Evolutionary conservation across 192 early-diverging fungal genomes (phyloP), one percentile per base, ranked within the genome.

Genomic region (Coemansia sp.): DNA sequence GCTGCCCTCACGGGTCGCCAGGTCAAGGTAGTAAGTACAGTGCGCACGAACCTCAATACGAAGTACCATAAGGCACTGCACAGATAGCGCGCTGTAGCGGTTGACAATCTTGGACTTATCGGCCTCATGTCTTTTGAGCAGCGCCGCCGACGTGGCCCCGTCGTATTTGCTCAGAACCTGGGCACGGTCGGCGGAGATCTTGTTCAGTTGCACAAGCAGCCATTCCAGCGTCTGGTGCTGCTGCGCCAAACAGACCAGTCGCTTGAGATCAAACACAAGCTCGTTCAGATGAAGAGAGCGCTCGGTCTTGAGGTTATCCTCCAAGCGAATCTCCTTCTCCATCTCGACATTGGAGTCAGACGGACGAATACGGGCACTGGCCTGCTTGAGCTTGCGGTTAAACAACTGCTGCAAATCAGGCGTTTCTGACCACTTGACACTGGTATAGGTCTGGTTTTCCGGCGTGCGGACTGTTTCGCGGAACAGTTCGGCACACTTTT

Each of bases 1-100:
- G 69, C 86, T 89, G 50, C 95, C 95, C 84, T 97, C 95, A 25
- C 94, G 87, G 45, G 90, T 90, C 7, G 92, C 93, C 79, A 96
- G 83, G 62, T 97, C 94, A 42, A 96, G 74, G 61, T 90, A 95
- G 64, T 91, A 92, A 69, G 94, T 87, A 48, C 91, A 84, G 75
- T 95, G 94, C 48, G 90, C 90, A 18, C 93, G 86, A 22, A 93
- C 69, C 72, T 97, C 95, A 20, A 95, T 85, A 40, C 92, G 85
- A 22, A 97, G 69, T 2, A 92, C 89, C 69, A 92, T 91, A 30
- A 97, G 64, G 49, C 88, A 93, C 22, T 88, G 89, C 52, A 91
- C 87, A 0, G 94, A 89, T 48, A 97, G 69, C 40, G 87, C 79
- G 59, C 88, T 85, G 76, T 89, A 93, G 20, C 87, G 85, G 52